These are phyloP conservation scores for Pisolithus thermaeus DNA, from an alignment of 1,284 basidiomycete genomes.

Conservation along the genomic window DNA sequence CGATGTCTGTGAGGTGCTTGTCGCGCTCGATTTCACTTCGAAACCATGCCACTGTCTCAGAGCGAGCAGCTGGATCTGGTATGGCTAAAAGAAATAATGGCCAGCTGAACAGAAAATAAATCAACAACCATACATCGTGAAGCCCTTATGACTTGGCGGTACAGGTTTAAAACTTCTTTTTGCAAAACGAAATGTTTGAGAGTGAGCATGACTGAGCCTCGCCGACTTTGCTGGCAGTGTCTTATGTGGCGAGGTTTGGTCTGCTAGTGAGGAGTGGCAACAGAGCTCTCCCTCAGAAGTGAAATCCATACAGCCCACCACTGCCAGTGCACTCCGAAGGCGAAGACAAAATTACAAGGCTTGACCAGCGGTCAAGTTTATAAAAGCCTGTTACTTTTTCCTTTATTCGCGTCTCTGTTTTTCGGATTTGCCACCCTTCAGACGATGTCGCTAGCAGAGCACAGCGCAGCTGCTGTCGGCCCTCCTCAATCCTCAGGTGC, in stretches of 20 bases:
- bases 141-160: constrained; percentile 60
- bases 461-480: not conserved
- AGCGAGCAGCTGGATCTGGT: constrained; percentile 50
- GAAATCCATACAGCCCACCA: too few relatives aligned
- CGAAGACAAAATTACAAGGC: too few relatives aligned
- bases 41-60: constrained; percentile 67
- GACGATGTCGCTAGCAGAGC: constrained; percentile 29
- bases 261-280: not conserved
- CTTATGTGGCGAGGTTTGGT: constrained; percentile 16
- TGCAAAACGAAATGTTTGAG: constrained; percentile 73
- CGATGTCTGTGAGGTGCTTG: constrained; percentile 50
- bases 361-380: not conserved
- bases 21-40: constrained; percentile 66
- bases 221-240: not conserved
- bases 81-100: constrained; percentile 41
- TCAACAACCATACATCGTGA: constrained; percentile 47
- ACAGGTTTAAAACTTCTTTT: constrained; percentile 54
- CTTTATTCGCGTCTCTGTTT: not conserved
- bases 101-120: constrained; percentile 7
- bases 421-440: constrained; percentile 6
- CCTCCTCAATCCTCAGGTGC: constrained; percentile 10
- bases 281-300: not conserved
- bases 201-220: constrained; percentile 28
- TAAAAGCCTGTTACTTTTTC: constrained; percentile 1
- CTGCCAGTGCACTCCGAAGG: too few relatives aligned